Evolutionary conservation across 768 basidiomycete genomes (phyloP).

Genomic region (Dentipellis fragilis): DNA sequence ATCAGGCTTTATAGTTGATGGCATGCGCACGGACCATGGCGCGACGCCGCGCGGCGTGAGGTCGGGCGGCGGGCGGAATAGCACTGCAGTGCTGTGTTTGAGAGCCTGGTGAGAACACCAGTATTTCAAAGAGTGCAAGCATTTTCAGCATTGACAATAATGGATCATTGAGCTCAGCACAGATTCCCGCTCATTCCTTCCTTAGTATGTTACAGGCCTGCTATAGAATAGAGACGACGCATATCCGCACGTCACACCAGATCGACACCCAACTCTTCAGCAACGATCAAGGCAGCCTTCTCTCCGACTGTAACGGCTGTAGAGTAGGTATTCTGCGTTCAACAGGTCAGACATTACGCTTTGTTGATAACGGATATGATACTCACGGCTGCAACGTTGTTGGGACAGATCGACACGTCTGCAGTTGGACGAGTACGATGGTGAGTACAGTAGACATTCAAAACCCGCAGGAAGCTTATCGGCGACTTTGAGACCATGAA

Average conservation of each 20-base stretch:
- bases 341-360: background rate
- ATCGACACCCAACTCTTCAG: slow-evolving; percentile 35
- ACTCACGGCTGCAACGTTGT: slow-evolving; percentile 23
- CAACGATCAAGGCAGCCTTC: slow-evolving; percentile 52
- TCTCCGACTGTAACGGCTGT: slow-evolving; percentile 41
- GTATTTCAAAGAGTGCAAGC: no score
- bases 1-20: background rate
- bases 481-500: slow-evolving; percentile 45
- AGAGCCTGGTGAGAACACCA: no score
- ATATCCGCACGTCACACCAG: background rate
- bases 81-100: no score
- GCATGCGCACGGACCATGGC: background rate
- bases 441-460: no score
- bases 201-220: no score
- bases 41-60: background rate
- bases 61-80: background rate
- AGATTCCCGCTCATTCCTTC: no score
- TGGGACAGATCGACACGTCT: slow-evolving; percentile 30
- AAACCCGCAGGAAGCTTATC: background rate
- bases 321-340: slow-evolving; percentile 29
- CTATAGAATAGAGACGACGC: no score
- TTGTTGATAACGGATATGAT: slow-evolving; percentile 11
- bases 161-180: no score
- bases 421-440: no score
- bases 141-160: no score